Evolutionary conservation across 805 yeast genomes (phyloP), one percentile per base, ranked within the genome.

Genomic region (Kodamaea hsintzibuensis): DNA sequence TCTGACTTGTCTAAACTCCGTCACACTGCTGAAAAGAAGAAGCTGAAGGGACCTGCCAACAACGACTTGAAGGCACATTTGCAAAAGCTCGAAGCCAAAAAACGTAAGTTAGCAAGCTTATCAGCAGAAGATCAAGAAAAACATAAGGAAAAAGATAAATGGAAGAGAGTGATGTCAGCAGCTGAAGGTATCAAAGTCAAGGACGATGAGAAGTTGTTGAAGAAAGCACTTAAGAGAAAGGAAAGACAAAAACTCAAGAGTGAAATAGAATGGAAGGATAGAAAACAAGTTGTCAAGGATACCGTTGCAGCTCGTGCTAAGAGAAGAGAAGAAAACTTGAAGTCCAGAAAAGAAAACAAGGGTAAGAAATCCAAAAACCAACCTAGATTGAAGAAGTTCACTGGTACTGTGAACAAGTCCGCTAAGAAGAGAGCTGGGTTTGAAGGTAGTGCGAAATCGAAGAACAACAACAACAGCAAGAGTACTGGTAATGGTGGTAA

Each of bases 301-400:
- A 85, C 86, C 39, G 85, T 88, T 50, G 80, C 84, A 47, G 89
- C 86, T 14, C 87, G 88, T 63, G 84, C 82, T 58, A 89, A 91
- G 75, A 88, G 95, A 78, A 84, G 98, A 70, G 97, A 92, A 64
- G 97, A 91, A 62, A 95, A 95, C 67, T 78, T 95, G 68, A 85
- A 86, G 67, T 84, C 89, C 47, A 84, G 97, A 72, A 86, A 82
- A 64, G 97, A 88, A 39, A 88, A 88, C 70, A 93, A 88, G 74
- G 93, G 95, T 52, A 82, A 86, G 62, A 86, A 86, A 70, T 80
- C 88, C 60, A 88, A 88, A 67, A 81, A 89, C 53, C 90, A 85
- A 69, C 82, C 81, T 50, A 87, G 83, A 70, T 84, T 84, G 74
- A 82, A 82, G 67, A 83, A 84, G 64, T 86, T 84, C 68, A 82